Evolutionary conservation across 306 rosid species (phyloP), one percentile per base, ranked within the genome.

Genomic region (Echinosophora koreensis): DNA sequence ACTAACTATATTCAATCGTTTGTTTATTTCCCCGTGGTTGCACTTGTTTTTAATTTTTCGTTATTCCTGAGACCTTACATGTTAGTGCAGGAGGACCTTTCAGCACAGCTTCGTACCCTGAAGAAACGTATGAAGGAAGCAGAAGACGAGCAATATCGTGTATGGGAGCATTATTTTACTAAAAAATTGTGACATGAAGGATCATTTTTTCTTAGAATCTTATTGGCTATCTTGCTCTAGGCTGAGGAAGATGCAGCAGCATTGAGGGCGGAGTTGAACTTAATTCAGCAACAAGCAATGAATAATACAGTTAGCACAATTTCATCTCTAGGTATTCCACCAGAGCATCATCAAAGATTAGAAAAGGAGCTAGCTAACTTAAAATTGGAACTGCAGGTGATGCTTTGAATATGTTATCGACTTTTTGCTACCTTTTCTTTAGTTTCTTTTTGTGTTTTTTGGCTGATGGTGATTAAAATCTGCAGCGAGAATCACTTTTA

Each of bases 171-270:
- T 49, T 76, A 71, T 72, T 73, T 77, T 80, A 66, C 59, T 58
- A 13, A 15, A 65, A 52, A 18, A 13, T 50, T 64, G 22, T 14
- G 11, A 51, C 38, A 61, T 49, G 59, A 57, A 12, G 22, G 34
- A 55, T 17, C 18, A 8, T 7, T 41, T 49, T 63, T 30, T 80
- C 15, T 44, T 30, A 67, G 39, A 66, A 62, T 81, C 63, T 85
- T 68, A 73, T 69, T 69, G 65, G 9, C 77, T 85, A 63, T 79
- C 69, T 84, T 88, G 80, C 76, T 78, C 37, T 82, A 95, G 98
- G 98, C 97, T 14, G 98, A 95, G 89, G 98, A 95, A 87, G 97
- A 95, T 86, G 97, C 98, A 41, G 96, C 97, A 39, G 76, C 97
- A 42, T 76, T 92, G 88, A 90, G 97, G 83, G 97, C 97, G 8